Base-by-base conservation (phyloP, 371 early-diverging fungal species). In the Mortierella sp. region DNA sequence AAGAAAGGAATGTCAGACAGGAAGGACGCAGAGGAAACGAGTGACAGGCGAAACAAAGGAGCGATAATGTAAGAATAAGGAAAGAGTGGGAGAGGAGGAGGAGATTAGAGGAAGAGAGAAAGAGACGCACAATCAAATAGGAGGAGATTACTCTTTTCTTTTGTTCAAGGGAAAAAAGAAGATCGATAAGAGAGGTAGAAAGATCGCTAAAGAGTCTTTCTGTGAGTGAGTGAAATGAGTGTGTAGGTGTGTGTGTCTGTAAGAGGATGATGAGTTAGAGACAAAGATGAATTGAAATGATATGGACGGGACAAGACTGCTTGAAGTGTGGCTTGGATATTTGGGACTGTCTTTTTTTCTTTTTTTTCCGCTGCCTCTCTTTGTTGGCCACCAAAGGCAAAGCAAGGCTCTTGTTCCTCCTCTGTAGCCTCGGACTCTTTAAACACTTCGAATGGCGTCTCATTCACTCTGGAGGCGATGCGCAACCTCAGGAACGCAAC, bases 391-490 rank as follows among this genome's bases (percentile, higher is more conserved):
- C 42, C 50, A 50, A 28, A 24, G 73, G 65, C 45, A 19, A 60
- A 50, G 38, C 11, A 13, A n/a, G 10, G 24, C 65, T 75, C 14
- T n/a, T 31, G 26, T 4, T 16, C 44, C 31, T 16, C 26, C 75
- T 45, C 50, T 70, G 1, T 21, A 38, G 11, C 13, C 58, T 58
- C 58, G 58, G 28, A 58, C 6, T 26, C 48, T n/a, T 63, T 19
- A 34, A 34, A 63, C 63, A 34, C 28, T n/a, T 4, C 31, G 31
- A 77, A 77, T 77, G 78, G 72, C 72, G 38, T 24, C 58, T 50
- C 72, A 34, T 50, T 58, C 58, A 52, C 54, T 73, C 74, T 78
- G 79, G 79, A 63, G 11, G 63, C 74, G n/a, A 45, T 73, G 73
- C 28, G 21, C 47, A 19, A 21, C 50, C 65, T 47, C 65, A 65